These are phyloP conservation scores for Verticillium dahliae DNA, from an alignment of 2,329 filamentous ascomycete genomes.

Conservation along the genomic window DNA sequence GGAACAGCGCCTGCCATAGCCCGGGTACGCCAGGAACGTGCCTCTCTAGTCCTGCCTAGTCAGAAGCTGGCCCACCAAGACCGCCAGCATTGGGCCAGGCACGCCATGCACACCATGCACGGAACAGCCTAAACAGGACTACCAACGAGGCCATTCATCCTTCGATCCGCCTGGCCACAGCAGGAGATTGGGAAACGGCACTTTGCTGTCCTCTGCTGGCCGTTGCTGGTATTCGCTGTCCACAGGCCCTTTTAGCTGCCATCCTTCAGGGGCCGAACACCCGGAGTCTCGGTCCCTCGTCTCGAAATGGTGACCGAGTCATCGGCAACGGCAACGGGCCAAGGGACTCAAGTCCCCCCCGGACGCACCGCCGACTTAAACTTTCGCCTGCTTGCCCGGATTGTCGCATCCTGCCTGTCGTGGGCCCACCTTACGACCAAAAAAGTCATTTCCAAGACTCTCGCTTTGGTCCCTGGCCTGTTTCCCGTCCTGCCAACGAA, in stretches of 20 bases:
- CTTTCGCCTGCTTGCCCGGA: not conserved
- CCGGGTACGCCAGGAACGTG: not conserved
- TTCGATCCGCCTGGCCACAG: not conserved
- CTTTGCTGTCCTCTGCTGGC: not conserved
- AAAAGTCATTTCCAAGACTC: not conserved
- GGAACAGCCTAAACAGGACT: not conserved
- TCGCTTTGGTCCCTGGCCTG: not conserved
- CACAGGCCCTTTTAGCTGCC: not conserved
- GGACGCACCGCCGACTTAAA: not conserved
- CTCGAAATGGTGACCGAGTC: not conserved
- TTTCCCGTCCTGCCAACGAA: not conserved
- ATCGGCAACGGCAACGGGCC: not conserved
- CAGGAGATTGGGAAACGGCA: not conserved
- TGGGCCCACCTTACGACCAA: not conserved
- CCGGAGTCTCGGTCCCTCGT: not conserved
- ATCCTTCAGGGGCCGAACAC: not conserved
- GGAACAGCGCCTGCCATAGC: not conserved
- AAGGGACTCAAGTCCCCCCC: not conserved
- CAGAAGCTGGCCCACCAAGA: not conserved
- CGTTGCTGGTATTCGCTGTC: no score
- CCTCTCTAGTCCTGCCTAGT: not conserved
- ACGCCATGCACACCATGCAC: not conserved
- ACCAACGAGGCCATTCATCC: not conserved
- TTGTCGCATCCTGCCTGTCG: not conserved
- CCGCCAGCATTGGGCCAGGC: not conserved